Percentiles rank a stretch among this genome's conserved stretches.
These are phyloP conservation scores for Evansstolkia leycettana DNA, from an alignment of 495 filamentous ascomycete genomes.

Conservation along the genomic window DNA sequence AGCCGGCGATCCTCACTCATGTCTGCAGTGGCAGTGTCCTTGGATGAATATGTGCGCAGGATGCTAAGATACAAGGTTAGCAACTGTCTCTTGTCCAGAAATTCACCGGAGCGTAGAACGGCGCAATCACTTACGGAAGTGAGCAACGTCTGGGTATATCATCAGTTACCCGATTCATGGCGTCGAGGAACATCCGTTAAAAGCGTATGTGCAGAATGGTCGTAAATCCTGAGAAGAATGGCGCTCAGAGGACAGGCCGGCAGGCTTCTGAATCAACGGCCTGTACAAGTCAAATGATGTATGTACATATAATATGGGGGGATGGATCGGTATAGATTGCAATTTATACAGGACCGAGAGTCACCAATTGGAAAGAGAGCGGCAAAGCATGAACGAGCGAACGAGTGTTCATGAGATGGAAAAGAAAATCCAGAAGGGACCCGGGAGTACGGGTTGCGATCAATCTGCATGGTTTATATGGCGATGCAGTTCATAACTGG, in stretches of 20 bases:
- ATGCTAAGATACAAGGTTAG: conserved; percentile 9
- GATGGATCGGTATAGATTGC: too few species aligned
- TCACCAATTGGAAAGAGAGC: too few species aligned
- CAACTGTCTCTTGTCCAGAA: conserved; percentile 8
- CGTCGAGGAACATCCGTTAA: conserved; percentile 19
- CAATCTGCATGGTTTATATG: conserved; percentile 19
- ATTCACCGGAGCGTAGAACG: neutral
- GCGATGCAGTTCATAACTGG: conserved; percentile 10
- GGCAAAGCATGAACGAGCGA: too few species aligned
- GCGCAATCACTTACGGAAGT: conserved; percentile 27
- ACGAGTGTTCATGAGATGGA: too few species aligned
- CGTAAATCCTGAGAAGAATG: too few species aligned
- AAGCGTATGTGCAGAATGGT: too few species aligned
- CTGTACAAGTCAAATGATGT: too few species aligned
- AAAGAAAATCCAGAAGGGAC: too few species aligned
- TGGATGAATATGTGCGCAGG: conserved; percentile 8
- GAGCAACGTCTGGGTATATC: conserved; percentile 24
- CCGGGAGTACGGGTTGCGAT: conserved; percentile 4
- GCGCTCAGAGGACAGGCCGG: too few species aligned
- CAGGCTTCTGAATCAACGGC: too few species aligned
- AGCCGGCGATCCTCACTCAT: conserved; percentile 27
- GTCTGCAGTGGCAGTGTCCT: conserved; percentile 7
- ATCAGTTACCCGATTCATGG: conserved; percentile 20
- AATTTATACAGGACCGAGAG: too few species aligned
- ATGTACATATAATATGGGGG: too few species aligned